Base-by-base conservation (phyloP, 2,329 filamentous ascomycete species). In the Nemania diffusa region DNA sequence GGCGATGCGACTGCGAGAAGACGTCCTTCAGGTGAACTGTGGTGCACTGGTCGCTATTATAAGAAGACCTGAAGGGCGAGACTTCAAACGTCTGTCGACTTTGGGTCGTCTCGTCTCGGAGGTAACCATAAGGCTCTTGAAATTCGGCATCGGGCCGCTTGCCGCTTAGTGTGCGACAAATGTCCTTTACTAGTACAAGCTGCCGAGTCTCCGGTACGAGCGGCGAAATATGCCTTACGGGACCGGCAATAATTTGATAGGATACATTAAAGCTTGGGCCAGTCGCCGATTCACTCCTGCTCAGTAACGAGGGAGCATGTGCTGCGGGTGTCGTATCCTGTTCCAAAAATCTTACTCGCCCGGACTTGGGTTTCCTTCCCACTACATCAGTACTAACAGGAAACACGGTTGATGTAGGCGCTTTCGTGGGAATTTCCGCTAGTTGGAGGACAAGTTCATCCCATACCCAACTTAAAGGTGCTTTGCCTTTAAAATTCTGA, bases 391-490 rank as follows among this genome's bases (percentile, higher is more conserved):
- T 53, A 53, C 13, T 17, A 9, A 48, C 42, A 34, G 59, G 29
- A 29, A 58, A 15, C 24, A 40, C 37, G 46, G 55, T n/a, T 52
- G 40, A 17, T 57, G 40, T 40, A 29, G 3, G n/a, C 24, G 3
- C 59, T 52, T 62, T 59, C n/a, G 22, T 55, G 22, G 64, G 60
- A 2, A 42, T 20, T 62, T 62, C 64, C 2, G 46, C 50, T 26
- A 64, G 32, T 57, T 64, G 48, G 24, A 71, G 57, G 24, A 62
- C 26, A 50, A 71, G 29, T 17, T 71, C 67, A 42, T 69, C 55
- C 67, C 67, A 71, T 34, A 62, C 44, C 69, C 67, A 71, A 48
- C 29, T 64, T 5, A 56, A 64, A 3, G 29, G 55, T 1, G 24
- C 44, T 56, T 67, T 69, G 2, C 67, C 51, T 57, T 63, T 69